Evolutionary conservation across 176 grass and related monocot genomes (phyloP).

Genomic region (Rhipidocladum racemiflorum): DNA sequence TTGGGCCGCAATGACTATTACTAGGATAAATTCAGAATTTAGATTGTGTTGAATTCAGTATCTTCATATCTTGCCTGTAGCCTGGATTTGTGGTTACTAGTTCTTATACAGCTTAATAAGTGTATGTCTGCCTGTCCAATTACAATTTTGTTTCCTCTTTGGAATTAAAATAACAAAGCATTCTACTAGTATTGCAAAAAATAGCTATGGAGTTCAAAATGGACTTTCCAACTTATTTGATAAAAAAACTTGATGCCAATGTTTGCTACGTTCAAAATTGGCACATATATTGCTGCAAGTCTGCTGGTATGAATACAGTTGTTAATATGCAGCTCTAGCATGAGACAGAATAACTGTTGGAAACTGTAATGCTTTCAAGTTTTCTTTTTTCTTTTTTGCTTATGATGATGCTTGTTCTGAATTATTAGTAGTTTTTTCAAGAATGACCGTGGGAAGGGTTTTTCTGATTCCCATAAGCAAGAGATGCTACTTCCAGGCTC

Average conservation of each 20-base stretch:
- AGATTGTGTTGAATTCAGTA: background rate
- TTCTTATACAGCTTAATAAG: background rate
- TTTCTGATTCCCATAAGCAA: constrained; percentile 25
- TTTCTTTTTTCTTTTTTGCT: background rate
- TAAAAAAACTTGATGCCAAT: constrained; percentile 16
- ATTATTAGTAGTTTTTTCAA: constrained; percentile 14
- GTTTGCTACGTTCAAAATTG: background rate
- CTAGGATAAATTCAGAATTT: constrained; percentile 1
- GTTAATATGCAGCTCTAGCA: background rate
- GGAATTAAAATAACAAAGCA: background rate
- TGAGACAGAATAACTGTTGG: background rate
- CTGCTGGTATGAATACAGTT: background rate
- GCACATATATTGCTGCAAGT: background rate
- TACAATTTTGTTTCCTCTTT: background rate
- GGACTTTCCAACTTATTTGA: background rate
- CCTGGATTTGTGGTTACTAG: background rate
- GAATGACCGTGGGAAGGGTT: constrained; percentile 27
- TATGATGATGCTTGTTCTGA: constrained; percentile 16
- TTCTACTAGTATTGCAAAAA: background rate
- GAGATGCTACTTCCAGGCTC: background rate
- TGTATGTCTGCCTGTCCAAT: background rate
- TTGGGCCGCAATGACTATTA: background rate
- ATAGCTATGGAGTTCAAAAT: background rate
- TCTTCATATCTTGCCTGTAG: background rate
- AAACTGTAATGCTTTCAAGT: background rate